Conservation (phyloP, 2,329 filamentous ascomycete genomes). For the Aureobasidium leucospermi region DNA sequence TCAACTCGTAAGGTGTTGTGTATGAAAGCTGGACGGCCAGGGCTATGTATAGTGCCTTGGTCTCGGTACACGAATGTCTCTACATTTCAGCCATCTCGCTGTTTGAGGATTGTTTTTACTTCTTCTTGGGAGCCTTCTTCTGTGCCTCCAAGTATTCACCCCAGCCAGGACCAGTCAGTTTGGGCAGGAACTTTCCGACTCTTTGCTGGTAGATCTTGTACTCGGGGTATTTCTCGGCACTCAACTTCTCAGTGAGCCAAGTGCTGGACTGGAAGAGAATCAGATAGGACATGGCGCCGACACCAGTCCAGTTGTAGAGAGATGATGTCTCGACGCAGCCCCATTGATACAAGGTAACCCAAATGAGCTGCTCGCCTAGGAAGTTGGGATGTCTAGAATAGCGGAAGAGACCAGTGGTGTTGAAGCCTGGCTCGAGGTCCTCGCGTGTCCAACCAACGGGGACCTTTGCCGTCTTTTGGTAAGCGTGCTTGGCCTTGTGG, state of each 20-base stretch:
- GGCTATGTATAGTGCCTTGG: not conserved
- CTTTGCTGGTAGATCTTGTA: conserved; percentile 77
- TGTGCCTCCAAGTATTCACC: conserved; percentile 22
- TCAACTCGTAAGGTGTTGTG: not conserved
- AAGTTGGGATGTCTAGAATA: conserved; percentile 94
- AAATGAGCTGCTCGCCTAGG: conserved; percentile 81
- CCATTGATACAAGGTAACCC: conserved; percentile 86
- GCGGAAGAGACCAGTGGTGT: conserved; percentile 75
- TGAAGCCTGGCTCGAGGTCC: conserved; percentile 85
- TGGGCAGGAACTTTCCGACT: conserved; percentile 78
- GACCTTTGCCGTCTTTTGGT: conserved; percentile 65
- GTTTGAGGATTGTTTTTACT: not conserved
- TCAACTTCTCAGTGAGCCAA: conserved; percentile 77
- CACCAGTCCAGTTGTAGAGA: conserved; percentile 69
- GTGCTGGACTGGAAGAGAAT: conserved; percentile 85
- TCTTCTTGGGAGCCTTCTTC: conserved; percentile 15
- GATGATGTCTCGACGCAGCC: conserved; percentile 64
- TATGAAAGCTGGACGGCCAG: not conserved
- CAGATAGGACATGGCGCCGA: conserved; percentile 63
- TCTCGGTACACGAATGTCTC: not conserved
- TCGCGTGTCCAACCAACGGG: conserved; percentile 52
- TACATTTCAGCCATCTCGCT: not conserved
- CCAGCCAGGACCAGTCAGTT: conserved; percentile 26
- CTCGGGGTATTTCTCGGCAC: conserved; percentile 74
- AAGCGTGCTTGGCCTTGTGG: conserved; percentile 72